phyloP scores from a whole-genome alignment of 2,329 filamentous ascomycete species.

The Tolypocladium amazonense region DNA sequence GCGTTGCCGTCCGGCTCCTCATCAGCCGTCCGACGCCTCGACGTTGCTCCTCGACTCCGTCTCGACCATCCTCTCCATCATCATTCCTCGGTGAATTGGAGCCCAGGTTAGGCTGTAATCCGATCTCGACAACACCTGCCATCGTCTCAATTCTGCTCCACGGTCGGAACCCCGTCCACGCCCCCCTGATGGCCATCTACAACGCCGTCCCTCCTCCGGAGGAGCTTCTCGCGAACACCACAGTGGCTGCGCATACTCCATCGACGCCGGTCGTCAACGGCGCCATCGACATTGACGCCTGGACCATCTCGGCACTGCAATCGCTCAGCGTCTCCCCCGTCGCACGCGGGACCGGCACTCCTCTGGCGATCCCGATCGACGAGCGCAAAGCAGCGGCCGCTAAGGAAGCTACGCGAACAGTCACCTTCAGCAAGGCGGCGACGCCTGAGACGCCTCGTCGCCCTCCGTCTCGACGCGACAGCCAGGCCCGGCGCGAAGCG shows the following conservation, averaged over 20 bases:
- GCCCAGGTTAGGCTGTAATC: background rate
- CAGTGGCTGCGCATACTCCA: slow-evolving; percentile 9
- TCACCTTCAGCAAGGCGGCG: slow-evolving; percentile 8
- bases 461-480: slow-evolving; percentile 41
- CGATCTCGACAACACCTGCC: background rate
- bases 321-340: slow-evolving; percentile 43
- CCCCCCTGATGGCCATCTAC: slow-evolving; percentile 38
- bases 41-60: background rate
- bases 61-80: background rate
- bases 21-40: background rate
- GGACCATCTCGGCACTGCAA: slow-evolving; percentile 50
- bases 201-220: slow-evolving; percentile 39
- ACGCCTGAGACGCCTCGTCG: slow-evolving; percentile 27
- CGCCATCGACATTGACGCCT: slow-evolving; percentile 52
- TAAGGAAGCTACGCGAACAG: slow-evolving; percentile 7
- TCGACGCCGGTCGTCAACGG: slow-evolving; percentile 13
- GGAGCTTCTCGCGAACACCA: slow-evolving; percentile 12
- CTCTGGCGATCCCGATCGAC: slow-evolving; percentile 69
- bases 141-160: background rate
- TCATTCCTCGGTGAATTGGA: background rate
- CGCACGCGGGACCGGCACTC: slow-evolving; percentile 48
- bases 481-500: slow-evolving; percentile 54
- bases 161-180: background rate
- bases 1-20: background rate
- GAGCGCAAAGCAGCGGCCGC: slow-evolving; percentile 21